These are phyloP conservation scores for Thelephora terrestris DNA, from an alignment of 1,284 basidiomycete genomes.

Conservation along the genomic window DNA sequence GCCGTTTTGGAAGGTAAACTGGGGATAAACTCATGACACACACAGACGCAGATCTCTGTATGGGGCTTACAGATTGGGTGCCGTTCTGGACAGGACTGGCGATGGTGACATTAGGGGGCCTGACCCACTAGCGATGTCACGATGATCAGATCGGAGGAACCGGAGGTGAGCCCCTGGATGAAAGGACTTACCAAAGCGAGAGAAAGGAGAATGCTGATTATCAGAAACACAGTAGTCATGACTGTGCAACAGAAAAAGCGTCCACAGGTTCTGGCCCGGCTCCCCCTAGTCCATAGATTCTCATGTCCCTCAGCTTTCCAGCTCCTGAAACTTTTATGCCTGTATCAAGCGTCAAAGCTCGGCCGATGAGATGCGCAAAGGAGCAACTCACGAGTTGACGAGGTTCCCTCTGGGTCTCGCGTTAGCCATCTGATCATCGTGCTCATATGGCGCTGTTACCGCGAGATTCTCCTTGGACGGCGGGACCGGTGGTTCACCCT, in stretches of 20 bases:
- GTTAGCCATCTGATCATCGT: too few relatives aligned
- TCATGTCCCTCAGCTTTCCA: conserved; percentile 51
- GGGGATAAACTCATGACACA: conserved; percentile 1
- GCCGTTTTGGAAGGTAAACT: conserved; percentile 22
- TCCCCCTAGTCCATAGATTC: conserved; percentile 53
- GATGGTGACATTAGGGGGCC: conserved; percentile 66
- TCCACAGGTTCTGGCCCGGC: conserved; percentile 44
- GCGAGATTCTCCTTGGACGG: too few relatives aligned
- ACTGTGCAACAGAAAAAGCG: conserved; percentile 65
- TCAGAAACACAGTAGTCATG: conserved; percentile 50
- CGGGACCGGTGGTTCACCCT: too few relatives aligned
- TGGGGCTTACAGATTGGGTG: conserved; percentile 7
- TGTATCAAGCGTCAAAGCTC: not conserved
- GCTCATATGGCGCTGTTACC: too few relatives aligned
- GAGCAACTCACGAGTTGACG: not conserved
- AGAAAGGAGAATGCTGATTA: conserved; percentile 62
- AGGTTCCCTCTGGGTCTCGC: too few relatives aligned
- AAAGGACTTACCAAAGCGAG: conserved; percentile 53
- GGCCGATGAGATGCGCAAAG: not conserved
- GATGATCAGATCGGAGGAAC: not conserved
- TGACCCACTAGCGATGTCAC: conserved; percentile 50
- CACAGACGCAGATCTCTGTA: too few relatives aligned
- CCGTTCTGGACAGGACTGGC: conserved; percentile 37
- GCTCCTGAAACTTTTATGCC: conserved; percentile 27
- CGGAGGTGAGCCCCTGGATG: not conserved